Base-by-base conservation (phyloP, 2,329 filamentous ascomycete species). In the Verticillium tricorpus region DNA sequence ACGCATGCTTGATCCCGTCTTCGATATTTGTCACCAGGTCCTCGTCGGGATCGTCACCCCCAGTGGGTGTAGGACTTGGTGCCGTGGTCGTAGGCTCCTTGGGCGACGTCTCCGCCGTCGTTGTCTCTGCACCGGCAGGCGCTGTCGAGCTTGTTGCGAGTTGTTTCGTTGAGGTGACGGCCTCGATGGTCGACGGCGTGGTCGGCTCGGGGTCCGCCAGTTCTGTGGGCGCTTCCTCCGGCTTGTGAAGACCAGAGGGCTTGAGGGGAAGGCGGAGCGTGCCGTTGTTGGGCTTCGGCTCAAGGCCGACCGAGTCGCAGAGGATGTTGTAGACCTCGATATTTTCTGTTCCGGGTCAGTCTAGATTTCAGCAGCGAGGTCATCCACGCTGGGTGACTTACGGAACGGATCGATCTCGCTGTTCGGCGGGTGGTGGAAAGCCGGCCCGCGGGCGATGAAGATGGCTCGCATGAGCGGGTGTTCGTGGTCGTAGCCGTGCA, bases 391-490 rank as follows among this genome's bases (percentile, higher is more conserved):
- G 55, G 15, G 17, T 8, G n/a, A 85, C 90, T 85, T 84, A 93
- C 91, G 93, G 73, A 98, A 98, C 3, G 83, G 80, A 35, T 91
- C 86, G 35, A 98, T 76, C 65, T 88, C 85, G 73, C 91, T 96
- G 68, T 95, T 93, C 0, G 91, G 87, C 45, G 85, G 78, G 69
- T 97, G 93, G 0, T 92, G 91, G 71, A 99, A 99, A 0, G 94
- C 93, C 4, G 95, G 95, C 0, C 95, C 95, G 45, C 92, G 83
- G 1, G 95, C 95, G 57, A 98, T 83, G 69, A 99, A 99, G 54
- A 99, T 96, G 0, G 95, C 94, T 45, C 95, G 83, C 95, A 99
- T 99, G 55, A 99, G 80, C 0, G 94, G 93, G 72, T 99, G 89
- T 70, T 96, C 89, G 69, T 97, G 89, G 72, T 99, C 95, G 72